phyloP scores from a whole-genome alignment of 2,329 filamentous ascomycete species.

The Colletotrichum echinochloae region DNA sequence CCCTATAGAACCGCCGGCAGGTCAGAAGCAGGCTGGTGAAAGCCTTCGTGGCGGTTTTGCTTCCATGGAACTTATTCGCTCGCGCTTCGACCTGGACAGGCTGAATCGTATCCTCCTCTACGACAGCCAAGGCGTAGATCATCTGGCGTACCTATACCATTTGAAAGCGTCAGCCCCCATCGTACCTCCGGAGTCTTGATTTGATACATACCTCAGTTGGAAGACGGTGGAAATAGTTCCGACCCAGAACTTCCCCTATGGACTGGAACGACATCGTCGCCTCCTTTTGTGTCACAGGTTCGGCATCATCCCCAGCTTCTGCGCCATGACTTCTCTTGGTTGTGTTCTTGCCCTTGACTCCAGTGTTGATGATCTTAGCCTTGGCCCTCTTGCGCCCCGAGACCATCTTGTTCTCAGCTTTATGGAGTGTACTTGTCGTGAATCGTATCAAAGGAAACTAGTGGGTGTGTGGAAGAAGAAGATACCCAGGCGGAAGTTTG shows the following conservation, averaged over 20 bases:
- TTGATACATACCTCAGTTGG: background rate
- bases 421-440: background rate
- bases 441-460: background rate
- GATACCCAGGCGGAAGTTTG: background rate
- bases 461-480: background rate
- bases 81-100: background rate
- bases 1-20: background rate
- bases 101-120: background rate
- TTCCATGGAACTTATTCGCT: slow-evolving; percentile 21
- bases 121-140: slow-evolving; percentile 15
- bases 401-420: background rate
- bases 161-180: background rate
- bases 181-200: background rate
- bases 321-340: too few relatives aligned
- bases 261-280: background rate
- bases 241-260: background rate
- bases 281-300: background rate
- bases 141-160: slow-evolving; percentile 5
- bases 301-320: background rate
- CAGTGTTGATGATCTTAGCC: background rate
- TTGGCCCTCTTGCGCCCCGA: background rate
- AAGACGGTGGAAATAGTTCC: background rate
- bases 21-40: slow-evolving; percentile 16
- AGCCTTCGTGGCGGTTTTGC: background rate
- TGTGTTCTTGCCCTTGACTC: background rate